These are phyloP conservation scores for Acanthamoeba royreba DNA, from an alignment of 208 protist species.

Conservation along the genomic window DNA sequence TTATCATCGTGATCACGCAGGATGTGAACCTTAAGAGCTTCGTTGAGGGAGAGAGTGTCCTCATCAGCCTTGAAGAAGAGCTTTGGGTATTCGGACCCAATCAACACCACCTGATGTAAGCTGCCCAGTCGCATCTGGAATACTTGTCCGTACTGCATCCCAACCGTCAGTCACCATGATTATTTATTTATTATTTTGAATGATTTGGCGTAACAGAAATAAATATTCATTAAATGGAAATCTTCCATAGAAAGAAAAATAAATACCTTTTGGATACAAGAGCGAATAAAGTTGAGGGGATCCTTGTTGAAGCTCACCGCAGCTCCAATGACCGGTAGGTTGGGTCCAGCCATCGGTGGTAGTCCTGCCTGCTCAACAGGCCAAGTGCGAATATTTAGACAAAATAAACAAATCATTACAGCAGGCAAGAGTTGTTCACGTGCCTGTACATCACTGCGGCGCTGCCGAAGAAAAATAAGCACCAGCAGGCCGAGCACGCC, in stretches of 20 bases:
- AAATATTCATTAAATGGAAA: too few relatives aligned
- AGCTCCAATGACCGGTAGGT: background rate
- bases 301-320: background rate
- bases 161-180: background rate
- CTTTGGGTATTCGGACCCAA: background rate
- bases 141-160: background rate
- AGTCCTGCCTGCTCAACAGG: background rate
- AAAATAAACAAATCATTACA: too few relatives aligned
- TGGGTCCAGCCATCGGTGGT: background rate
- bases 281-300: background rate
- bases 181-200: too few relatives aligned
- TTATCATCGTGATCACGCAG: background rate
- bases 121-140: background rate
- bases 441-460: too few relatives aligned
- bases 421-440: too few relatives aligned
- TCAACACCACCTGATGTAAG: background rate
- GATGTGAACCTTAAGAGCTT: background rate
- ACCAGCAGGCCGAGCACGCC: too few relatives aligned
- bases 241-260: background rate
- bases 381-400: too few relatives aligned
- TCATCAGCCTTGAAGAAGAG: background rate
- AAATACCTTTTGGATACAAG: background rate
- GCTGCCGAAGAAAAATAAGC: too few relatives aligned
- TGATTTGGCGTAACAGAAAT: too few relatives aligned
- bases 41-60: constrained; percentile 10